Evolutionary conservation across 2,329 filamentous ascomycete genomes (phyloP), one percentile per base, ranked within the genome.

Genomic region (Claviceps sorghi): DNA sequence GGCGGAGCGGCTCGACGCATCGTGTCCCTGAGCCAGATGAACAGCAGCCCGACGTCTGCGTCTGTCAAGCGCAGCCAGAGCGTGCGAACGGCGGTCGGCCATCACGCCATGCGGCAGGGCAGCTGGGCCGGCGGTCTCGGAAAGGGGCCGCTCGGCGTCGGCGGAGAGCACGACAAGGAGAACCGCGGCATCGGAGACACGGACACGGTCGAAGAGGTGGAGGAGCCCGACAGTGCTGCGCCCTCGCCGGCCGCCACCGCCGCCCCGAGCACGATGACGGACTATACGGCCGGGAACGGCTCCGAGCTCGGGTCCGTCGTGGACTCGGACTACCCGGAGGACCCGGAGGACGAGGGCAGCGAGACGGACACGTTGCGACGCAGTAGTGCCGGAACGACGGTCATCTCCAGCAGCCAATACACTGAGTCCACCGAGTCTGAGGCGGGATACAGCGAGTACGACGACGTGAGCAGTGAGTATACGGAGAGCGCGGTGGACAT

Each of bases 11-110:
- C 82, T 64, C 79, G 91, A 42, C 82, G 93, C 48, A 96, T 97
- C 61, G 78, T 94, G 54, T 95, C 88, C 49, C 79, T 97, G 38
- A 94, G 85, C 64, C 88, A 96, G 68, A 94, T 97, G 59, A 87
- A 81, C 51, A 83, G 84, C 64, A 91, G 93, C 62, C 73, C 79
- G 36, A 73, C 81, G 6, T 70, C 69, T 8, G 76, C 79, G 21
- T 80, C 79, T 47, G 74, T 95, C 58, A 84, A 84, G 69, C 78
- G 86, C 55, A 90, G 84, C 65, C 84, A 90, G 64, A 89, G 85
- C 53, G 84, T 88, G 58, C 83, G 86, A 60, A 80, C 79, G 22
- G 75, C 80, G 30, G 71, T 69, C 4, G 62, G 58, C 22, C 72
- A 74, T n/a, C 72, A 74, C 29, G 69, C 71, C 0, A 64, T 79